Base-by-base conservation (phyloP, 208 protist genomes). In the Trypanosoma cruzi region DNA sequence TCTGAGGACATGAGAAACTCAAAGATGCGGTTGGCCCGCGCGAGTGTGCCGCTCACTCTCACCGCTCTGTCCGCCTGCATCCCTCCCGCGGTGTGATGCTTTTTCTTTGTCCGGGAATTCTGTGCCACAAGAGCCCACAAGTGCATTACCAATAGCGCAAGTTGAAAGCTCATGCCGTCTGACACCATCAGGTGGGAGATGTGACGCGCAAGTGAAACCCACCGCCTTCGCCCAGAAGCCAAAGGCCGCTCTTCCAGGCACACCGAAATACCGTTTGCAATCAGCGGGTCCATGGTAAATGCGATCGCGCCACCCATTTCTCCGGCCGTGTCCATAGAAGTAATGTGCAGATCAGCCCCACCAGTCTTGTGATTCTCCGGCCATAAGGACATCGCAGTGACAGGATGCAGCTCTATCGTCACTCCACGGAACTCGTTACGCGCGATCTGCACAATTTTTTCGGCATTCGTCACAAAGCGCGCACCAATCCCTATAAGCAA, bases 261-360 rank as follows among this genome's bases (percentile, higher is more conserved):
- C 31, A 22, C 5, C 1, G 46, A 29, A 55, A 81, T 61, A 22
- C 56, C 66, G 20, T n/a, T 20, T 28, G 49, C 58, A 20, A 75
- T 16, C 31, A 57, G 40, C 28, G 61, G 53, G 50, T 77, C 52
- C n/a, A 7, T n/a, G 28, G 42, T 50, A 61, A 60, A 77, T 10
- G 61, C 77, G 1, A 82, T 46, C 20, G 77, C 71, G 10, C 77
- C 71, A 20, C 77, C 77, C 37, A 82, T 16, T 37, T 59, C 59
- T 20, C 71, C 71, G 18, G 66, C 31, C 16, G 58, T 53, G 44
- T 78, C 77, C 54, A 78, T 77, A 22, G 3, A 55, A 5, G 61
- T 75, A 18, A 82, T 64, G 60, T 70, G 71, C 4, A 82, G 6
- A 53, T 76, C 69, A 4, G 31, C 28, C 26, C n/a, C 18, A n/a